Base-by-base conservation (phyloP, 164 flowering plant species). In the Litsea cubeba region DNA sequence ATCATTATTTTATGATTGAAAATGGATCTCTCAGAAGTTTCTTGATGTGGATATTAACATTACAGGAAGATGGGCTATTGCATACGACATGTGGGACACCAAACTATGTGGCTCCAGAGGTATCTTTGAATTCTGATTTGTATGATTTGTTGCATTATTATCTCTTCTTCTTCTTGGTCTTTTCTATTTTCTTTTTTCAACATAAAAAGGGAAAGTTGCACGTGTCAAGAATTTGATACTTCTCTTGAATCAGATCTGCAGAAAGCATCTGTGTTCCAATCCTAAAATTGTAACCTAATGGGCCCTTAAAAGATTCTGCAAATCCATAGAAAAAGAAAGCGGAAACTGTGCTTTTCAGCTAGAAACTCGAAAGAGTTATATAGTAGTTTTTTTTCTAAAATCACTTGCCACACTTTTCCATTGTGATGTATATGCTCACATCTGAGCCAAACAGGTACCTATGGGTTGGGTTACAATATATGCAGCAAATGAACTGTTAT, bases 21-120 rank as follows among this genome's bases (percentile, higher is more conserved):
- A 63, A 65, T 65, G 69, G 12, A 65, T 0, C 11, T 15, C 14
- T 65, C 10, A 14, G 46, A 30, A 30, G 40, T 4, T 62, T 54
- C 20, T 54, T 30, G n/a, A 65, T 65, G 30, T 65, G 11, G 3
- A 10, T 68, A 2, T 40, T 15, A 7, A 18, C 5, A 40, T 79
- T 23, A 11, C 70, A 95, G 99, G 99, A 96, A 70, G 91, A 85
- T 60, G 88, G 82, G 75, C 80, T 95, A 65, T 88, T 95, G 17
- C 86, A 84, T 73, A 93, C 99, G 46, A 95, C 98, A 17, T 95
- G 99, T 87, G 99, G 99, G 65, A 94, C 99, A 69, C 99, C 99
- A 1, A 95, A 95, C 74, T 95, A 95, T 78, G 98, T 95, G 63
- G 99, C 99, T 69, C 99, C 98, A 2, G 98, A 95, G 99, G 99